Base-by-base conservation (phyloP, 805 yeast genomes). In the Nakazawaea holstii region DNA sequence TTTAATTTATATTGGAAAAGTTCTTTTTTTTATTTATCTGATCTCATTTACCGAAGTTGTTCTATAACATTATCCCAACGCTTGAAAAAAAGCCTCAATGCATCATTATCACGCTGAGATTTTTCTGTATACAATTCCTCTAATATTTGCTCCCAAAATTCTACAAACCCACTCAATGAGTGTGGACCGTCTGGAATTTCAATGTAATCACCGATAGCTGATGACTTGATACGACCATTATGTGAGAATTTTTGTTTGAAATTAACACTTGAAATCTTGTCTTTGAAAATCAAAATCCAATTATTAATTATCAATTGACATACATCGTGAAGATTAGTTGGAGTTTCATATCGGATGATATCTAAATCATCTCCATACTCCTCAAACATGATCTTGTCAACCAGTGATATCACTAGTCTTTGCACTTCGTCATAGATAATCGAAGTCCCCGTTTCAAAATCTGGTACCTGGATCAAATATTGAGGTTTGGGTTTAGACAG, bases 321-420 rank as follows among this genome's bases (percentile, higher is more conserved):
- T 20, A 79, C 72, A 47, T 74, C 79, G 2, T 37, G 43, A n/a
- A 84, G 53, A 8, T 66, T 61, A 0, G 35, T 36, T 1, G 77
- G 52, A 2, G 56, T 32, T 13, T 61, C 53, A 56, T 80, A 84
- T 0, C 73, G 80, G 4, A 82, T 51, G 33, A 80, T 57, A 2
- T 68, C 76, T 11, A 79, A 49, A 40, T 83, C 87, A 11, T 74
- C 79, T 0, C 77, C 88, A 57, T 76, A 86, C 39, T 71, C 79
- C 3, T 64, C 57, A n/a, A 56, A 58, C 77, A 87, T 72, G 11
- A 76, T 74, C 41, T 59, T 60, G 41, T 76, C 80, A 2, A 82
- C 65, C 0, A 79, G 76, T 1, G 75, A 73, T 11, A 67, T 52
- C 0, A 70, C 66, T 0, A 80, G 45, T 2, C 57, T 55, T 42